Conservation (phyloP, 2,329 filamentous ascomycete genomes). For the Aspergillus fructus region DNA sequence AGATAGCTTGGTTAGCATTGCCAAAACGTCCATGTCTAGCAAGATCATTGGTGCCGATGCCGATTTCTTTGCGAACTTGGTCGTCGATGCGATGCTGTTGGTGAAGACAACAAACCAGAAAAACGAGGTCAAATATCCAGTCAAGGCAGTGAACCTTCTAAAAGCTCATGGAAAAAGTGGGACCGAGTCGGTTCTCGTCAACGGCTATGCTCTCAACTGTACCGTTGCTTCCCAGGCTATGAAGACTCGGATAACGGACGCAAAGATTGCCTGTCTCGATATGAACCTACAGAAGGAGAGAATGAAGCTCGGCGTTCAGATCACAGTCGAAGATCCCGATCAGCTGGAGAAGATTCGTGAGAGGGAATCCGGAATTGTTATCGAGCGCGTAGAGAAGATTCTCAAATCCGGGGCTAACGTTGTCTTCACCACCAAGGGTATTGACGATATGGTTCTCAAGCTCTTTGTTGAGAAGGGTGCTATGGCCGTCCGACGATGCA, state of each 20-base stretch:
- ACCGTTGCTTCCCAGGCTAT: conserved; percentile 98
- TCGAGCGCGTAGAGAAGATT: conserved; percentile 95
- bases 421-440: conserved; percentile 94
- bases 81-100: conserved; percentile 91
- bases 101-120: conserved; percentile 92
- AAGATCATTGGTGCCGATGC: conserved; percentile 97
- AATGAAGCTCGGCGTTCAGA: conserved; percentile 98
- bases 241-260: conserved; percentile 86
- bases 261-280: conserved; percentile 94
- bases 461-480: conserved; percentile 90
- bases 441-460: conserved; percentile 94
- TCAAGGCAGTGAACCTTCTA: conserved; percentile 98
- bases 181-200: conserved; percentile 83
- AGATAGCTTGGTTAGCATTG: conserved; percentile 89
- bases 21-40: conserved; percentile 98
- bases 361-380: conserved; percentile 86
- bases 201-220: conserved; percentile 97
- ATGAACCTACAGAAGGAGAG: conserved; percentile 99
- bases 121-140: conserved; percentile 91
- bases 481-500: conserved; percentile 94
- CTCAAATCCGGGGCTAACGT: conserved; percentile 97
- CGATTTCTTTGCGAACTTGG: conserved; percentile 96
- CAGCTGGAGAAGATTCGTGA: conserved; percentile 97
- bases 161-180: conserved; percentile 96
- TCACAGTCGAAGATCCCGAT: conserved; percentile 94